Evolutionary conservation across 1,139 yeast species (phyloP), one percentile per base, ranked within the genome.

Genomic region (Blastobotrys elegans): DNA sequence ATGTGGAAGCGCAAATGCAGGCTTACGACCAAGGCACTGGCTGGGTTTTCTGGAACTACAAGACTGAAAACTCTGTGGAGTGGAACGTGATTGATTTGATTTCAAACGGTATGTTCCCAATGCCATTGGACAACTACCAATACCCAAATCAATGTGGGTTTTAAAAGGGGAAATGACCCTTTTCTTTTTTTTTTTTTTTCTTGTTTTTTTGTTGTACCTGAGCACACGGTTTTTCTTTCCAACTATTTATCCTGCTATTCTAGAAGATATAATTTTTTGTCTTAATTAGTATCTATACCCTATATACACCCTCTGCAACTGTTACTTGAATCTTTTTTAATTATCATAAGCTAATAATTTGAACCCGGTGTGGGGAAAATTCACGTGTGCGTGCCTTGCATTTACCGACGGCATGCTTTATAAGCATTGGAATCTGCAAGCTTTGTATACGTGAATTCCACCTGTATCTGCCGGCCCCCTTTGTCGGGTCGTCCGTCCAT

Each of bases 31-130:
- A 74, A 57, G 75, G 79, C 41, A 75, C 75, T 50, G 97, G 97
- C 14, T 89, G 95, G 89, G 74, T 89, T 51, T 86, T 84, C 73
- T 92, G 98, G 81, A 82, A 66, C 32, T 89, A 85, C 80, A 90
- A 88, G 72, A 84, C 95, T 27, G 97, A 92, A 65, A 67, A 69
- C 58, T 79, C 94, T 17, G 65, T 83, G 46, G 97, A 90, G 64
- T 92, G 97, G 97, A 95, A 87, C 68, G 73, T 85, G 66, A 71
- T 73, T 51, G 71, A 73, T 53, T 75, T 89, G 58, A 69, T 76
- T 20, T 70, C 68, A 33, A 64, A 73, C 50, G 85, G 80, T 22
- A 63, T 88, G 46, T 83, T 90, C 76, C 97, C 97, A 46, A 82
- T 74, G 61, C 97, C 97, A 31, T 67, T 87, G 49, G 65, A 69